Base-by-base conservation (phyloP, 169 alveolate species). In the Plasmodium vivax region DNA sequence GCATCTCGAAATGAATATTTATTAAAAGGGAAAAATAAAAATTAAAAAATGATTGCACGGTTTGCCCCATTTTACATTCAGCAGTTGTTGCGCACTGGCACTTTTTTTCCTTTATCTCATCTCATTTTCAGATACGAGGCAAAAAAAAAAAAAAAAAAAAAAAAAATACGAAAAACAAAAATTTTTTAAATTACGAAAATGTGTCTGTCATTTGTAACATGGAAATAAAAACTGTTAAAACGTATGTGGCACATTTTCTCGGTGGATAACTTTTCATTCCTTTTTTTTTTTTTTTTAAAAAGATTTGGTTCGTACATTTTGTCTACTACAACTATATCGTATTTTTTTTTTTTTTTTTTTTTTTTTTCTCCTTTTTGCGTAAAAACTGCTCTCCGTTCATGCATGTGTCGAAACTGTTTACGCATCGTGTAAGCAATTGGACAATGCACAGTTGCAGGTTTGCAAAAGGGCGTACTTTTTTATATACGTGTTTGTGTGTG, bases 101-200 rank as follows among this genome's bases (percentile, higher is more conserved):
- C 38, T n/a, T 68, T 68, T 68, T 27, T 68, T 68, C 38, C 43
- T 30, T 68, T 23, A 27, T 23, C 38, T 68, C 12, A 68, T 68
- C 43, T 68, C 19, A 68, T 27, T 68, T 68, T 68, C 77, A 68
- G 32, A 30, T 30, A 68, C 43, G 38, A 30, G 77, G 77, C 19
- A 30, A 30, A 30, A 27, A 27, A 62, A 62, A 68, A 62, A 62
- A 68, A 68, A 68, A 68, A 68, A 68, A 68, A 62, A 62, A 62
- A 19, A 62, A 68, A 68, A 68, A 68, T 7, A 68, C 77, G 77
- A 68, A 68, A 68, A 68, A 68, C 77, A 68, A 68, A 68, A 68
- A 19, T 68, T n/a, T n/a, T 68, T n/a, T 23, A 68, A 68, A 68
- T 68, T 19, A 23, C 10, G 36, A 68, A 68, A 68, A 68, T 23